phyloP scores from a whole-genome alignment of 441 rosid genomes.

The Raphanus hybrid region DNA sequence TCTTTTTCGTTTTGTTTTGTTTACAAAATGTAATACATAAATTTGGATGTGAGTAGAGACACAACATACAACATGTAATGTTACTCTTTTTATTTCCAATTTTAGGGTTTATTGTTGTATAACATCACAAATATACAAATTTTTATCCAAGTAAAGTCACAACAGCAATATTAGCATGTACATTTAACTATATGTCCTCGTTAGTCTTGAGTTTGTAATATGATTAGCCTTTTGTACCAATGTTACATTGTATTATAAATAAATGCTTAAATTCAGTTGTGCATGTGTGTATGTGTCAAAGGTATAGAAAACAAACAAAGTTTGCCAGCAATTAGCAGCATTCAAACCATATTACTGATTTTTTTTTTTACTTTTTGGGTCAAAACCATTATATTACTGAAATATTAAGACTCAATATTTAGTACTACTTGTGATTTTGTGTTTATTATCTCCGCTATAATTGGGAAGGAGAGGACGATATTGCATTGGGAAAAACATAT shows the following conservation, averaged over 20 bases:
- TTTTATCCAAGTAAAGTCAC: neutral
- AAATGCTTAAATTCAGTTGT: neutral
- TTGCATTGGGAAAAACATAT: neutral
- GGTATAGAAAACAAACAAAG: neutral
- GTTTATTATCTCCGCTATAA: neutral
- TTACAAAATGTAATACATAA: neutral
- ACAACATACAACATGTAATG: neutral
- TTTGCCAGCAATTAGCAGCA: neutral
- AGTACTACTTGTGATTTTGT: slow-evolving; percentile 2
- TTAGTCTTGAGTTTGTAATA: neutral
- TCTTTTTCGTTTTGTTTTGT: neutral
- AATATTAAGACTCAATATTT: neutral
- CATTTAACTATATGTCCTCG: neutral
- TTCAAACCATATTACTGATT: neutral
- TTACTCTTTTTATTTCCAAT: neutral
- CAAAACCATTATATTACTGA: neutral
- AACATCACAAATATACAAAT: neutral
- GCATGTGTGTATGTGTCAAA: neutral
- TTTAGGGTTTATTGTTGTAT: neutral
- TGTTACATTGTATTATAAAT: neutral
- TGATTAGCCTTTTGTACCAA: neutral
- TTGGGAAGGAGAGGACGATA: slow-evolving; percentile 5
- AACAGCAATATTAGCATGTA: neutral
- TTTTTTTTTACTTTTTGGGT: no score
- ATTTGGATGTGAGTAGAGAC: neutral